Conservation (phyloP, 192 early-diverging fungal genomes). For the Coemansia asiatica region DNA sequence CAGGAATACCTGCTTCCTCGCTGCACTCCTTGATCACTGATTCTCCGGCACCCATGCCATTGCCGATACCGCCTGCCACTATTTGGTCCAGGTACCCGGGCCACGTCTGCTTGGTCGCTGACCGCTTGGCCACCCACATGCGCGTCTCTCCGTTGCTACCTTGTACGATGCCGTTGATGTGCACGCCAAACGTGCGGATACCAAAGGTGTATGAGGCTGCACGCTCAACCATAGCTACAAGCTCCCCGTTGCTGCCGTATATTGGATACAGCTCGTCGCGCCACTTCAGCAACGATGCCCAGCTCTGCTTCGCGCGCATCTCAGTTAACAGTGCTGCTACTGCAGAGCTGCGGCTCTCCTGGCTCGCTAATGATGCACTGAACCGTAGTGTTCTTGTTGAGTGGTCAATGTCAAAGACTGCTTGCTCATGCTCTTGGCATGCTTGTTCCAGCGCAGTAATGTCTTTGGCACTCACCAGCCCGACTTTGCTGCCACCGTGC, state of each 20-base stretch:
- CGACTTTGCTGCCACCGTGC: background rate
- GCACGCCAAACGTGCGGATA: slow-evolving; percentile 81
- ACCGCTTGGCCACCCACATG: slow-evolving; percentile 89
- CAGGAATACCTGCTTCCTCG: slow-evolving; percentile 82
- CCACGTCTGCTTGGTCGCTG: slow-evolving; percentile 79
- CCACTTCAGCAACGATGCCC: slow-evolving; percentile 62
- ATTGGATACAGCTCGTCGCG: slow-evolving; percentile 82
- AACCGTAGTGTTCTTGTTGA: slow-evolving; percentile 7
- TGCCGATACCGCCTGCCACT: slow-evolving; percentile 77
- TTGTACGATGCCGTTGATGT: slow-evolving; percentile 78
- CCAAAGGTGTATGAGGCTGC: slow-evolving; percentile 79
- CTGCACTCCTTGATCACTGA: slow-evolving; percentile 83
- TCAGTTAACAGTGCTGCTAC: slow-evolving; percentile 20
- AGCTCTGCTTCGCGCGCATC: slow-evolving; percentile 13
- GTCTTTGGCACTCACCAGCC: slow-evolving; percentile 1
- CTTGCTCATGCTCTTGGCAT: slow-evolving; percentile 3
- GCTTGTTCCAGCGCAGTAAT: slow-evolving; percentile 6
- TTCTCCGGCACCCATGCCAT: slow-evolving; percentile 52
- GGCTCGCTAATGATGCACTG: background rate
- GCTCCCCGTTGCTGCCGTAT: slow-evolving; percentile 44
- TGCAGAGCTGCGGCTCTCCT: slow-evolving; percentile 13
- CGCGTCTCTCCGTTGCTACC: slow-evolving; percentile 42
- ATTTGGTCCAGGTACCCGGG: slow-evolving; percentile 80
- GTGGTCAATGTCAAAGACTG: slow-evolving; percentile 16
- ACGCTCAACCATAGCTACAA: slow-evolving; percentile 74